A percentile compares a stretch with the other conserved stretches of the same genome.
These are phyloP conservation scores for Diaporthe humulicola DNA, from an alignment of 2,329 filamentous ascomycete species.

Conservation along the genomic window DNA sequence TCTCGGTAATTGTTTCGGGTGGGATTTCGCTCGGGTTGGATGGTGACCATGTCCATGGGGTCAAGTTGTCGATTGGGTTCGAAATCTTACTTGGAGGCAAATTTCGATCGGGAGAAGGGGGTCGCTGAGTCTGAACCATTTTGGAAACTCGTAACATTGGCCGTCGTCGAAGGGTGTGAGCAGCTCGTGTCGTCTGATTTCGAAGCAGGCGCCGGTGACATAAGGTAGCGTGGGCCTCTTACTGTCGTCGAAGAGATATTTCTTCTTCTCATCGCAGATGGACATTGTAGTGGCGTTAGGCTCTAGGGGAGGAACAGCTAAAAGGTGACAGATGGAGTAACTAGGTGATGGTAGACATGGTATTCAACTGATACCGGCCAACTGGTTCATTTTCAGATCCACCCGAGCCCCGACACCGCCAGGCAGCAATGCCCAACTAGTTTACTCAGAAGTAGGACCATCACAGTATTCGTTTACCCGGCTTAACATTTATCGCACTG, in stretches of 20 bases:
- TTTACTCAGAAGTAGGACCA: no score
- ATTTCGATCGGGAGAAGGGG: not conserved
- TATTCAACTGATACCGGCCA: no score
- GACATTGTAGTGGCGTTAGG: not conserved
- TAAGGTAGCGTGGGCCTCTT: constrained; percentile 6
- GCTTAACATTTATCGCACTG: no score
- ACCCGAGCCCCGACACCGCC: no score
- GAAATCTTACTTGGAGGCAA: not conserved
- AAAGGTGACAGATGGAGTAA: not conserved
- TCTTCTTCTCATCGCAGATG: not conserved
- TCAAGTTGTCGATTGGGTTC: not conserved
- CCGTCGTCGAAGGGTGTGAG: not conserved
- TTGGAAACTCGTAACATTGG: not conserved
- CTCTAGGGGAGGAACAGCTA: not conserved
- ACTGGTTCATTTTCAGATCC: no score
- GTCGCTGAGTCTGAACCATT: not conserved
- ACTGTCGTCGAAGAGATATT: not conserved
- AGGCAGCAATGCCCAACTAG: no score
- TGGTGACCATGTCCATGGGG: not conserved
- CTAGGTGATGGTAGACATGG: no score
- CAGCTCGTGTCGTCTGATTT: constrained; percentile 4
- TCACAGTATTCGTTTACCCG: no score
- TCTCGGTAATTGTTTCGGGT: not conserved
- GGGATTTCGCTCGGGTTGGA: not conserved
- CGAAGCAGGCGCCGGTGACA: not conserved